phyloP scores from a whole-genome alignment of 2,329 filamentous ascomycete genomes.

The Zasmidium angulare region DNA sequence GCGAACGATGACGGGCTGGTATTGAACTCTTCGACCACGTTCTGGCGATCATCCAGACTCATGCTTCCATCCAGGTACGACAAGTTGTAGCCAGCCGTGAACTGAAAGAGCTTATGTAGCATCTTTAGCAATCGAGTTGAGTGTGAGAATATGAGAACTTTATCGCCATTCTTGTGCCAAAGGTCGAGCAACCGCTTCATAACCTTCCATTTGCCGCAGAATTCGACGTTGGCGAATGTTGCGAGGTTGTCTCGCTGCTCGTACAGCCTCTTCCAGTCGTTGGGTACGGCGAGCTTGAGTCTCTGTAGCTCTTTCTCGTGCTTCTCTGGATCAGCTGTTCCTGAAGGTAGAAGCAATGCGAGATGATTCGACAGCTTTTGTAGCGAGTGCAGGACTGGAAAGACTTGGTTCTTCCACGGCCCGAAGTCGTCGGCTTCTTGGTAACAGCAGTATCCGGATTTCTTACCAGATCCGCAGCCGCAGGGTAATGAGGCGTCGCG shows the following conservation, averaged over 20 bases:
- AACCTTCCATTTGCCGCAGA: conserved; percentile 96
- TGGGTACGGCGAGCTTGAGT: conserved; percentile 72
- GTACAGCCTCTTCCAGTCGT: conserved; percentile 73
- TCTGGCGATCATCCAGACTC: conserved; percentile 75
- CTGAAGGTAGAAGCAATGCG: conserved; percentile 75
- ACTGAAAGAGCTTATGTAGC: conserved; percentile 79
- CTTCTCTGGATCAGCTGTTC: conserved; percentile 65
- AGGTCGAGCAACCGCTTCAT: conserved; percentile 81
- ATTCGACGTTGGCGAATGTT: conserved; percentile 81
- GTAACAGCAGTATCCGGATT: conserved; percentile 80
- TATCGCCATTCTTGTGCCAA: conserved; percentile 88
- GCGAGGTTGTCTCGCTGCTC: conserved; percentile 73
- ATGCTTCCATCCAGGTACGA: conserved; percentile 87
- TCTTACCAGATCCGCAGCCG: conserved; percentile 66
- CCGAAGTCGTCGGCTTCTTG: conserved; percentile 59
- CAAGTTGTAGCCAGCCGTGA: conserved; percentile 80
- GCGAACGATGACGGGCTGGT: conserved; percentile 83
- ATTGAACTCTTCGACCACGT: conserved; percentile 87
- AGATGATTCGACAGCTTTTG: conserved; percentile 92
- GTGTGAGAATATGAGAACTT: conserved; percentile 93
- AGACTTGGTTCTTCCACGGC: conserved; percentile 75
- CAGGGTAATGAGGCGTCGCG: conserved; percentile 68
- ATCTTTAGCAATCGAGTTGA: conserved; percentile 83
- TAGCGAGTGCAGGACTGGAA: conserved; percentile 77
- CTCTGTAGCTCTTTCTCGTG: conserved; percentile 74